These are phyloP conservation scores for Astrothelium macrocarpum DNA, from an alignment of 495 filamentous ascomycete species.

Conservation along the genomic window DNA sequence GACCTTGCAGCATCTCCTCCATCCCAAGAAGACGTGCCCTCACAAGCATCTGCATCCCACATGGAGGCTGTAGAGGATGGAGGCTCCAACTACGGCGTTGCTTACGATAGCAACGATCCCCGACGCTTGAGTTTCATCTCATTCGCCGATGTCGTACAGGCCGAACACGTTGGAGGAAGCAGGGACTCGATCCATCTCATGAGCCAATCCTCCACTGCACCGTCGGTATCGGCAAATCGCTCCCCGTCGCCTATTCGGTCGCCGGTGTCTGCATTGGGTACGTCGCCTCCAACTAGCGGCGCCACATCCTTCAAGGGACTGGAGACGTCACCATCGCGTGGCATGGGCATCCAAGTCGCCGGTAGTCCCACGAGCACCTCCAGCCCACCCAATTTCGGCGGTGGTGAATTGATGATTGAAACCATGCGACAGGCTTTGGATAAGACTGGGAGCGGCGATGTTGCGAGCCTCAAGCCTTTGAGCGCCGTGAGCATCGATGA, in stretches of 20 bases:
- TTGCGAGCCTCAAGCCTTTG: slow-evolving; percentile 49
- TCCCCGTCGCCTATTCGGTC: slow-evolving; percentile 66
- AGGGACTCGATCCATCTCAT: slow-evolving; percentile 53
- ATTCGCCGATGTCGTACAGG: slow-evolving; percentile 89
- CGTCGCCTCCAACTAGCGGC: slow-evolving; percentile 60
- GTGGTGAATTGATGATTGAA: slow-evolving; percentile 70
- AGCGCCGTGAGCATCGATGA: slow-evolving; percentile 46
- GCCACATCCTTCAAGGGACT: slow-evolving; percentile 55
- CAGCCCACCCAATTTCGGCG: slow-evolving; percentile 29
- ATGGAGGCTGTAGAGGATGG: slow-evolving; percentile 45
- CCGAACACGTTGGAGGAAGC: slow-evolving; percentile 60
- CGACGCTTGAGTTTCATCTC: slow-evolving; percentile 83
- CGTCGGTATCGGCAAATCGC: slow-evolving; percentile 39
- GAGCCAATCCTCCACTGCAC: slow-evolving; percentile 41
- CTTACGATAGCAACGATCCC: slow-evolving; percentile 65
- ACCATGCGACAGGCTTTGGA: slow-evolving; percentile 82
- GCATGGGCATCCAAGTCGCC: slow-evolving; percentile 21
- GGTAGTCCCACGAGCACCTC: slow-evolving; percentile 39
- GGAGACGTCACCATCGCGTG: slow-evolving; percentile 45
- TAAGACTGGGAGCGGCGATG: slow-evolving; percentile 72
- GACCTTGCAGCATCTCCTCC: background rate
- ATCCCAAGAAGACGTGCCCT: background rate
- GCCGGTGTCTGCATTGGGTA: slow-evolving; percentile 37
- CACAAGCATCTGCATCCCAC: background rate
- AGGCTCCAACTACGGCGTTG: slow-evolving; percentile 56